Evolutionary conservation across 345 rosid genomes (phyloP).

Genomic region (Arabis hirsuta): DNA sequence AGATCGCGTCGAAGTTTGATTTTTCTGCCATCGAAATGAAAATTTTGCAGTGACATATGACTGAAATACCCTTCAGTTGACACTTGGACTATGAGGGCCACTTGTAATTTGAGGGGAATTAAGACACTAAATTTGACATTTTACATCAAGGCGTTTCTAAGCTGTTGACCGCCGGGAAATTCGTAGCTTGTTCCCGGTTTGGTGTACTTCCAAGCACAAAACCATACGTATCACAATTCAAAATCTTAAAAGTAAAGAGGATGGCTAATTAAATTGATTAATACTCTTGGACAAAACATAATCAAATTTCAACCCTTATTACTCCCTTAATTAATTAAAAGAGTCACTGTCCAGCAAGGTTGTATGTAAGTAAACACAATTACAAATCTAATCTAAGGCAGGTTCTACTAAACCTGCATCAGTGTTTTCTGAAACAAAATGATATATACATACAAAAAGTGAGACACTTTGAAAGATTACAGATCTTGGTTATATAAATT

Average conservation of each 20-base stretch:
- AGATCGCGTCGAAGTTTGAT: constrained; percentile 45
- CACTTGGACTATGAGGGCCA: constrained; percentile 12
- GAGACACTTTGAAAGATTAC: background rate
- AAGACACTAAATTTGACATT: constrained; percentile 27
- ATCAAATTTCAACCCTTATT: constrained; percentile 3
- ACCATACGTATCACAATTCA: background rate
- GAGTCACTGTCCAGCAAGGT: background rate
- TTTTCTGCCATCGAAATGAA: constrained; percentile 39
- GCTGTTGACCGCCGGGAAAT: constrained; percentile 41
- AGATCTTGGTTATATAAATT: constrained; percentile 17
- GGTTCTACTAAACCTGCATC: constrained; percentile 1
- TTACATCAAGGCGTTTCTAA: background rate
- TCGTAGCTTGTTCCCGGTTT: constrained; percentile 39
- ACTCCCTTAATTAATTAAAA: background rate
- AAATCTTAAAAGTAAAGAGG: background rate
- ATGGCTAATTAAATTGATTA: constrained; percentile 4
- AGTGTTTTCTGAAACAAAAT: background rate
- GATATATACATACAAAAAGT: background rate
- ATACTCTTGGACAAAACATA: constrained; percentile 9
- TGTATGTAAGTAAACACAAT: background rate
- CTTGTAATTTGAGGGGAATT: constrained; percentile 16
- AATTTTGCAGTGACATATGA: background rate
- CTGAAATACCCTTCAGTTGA: constrained; percentile 41
- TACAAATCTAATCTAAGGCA: background rate
- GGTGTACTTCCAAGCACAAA: constrained; percentile 19